Conservation (phyloP, 106 monocot species). For the Cymbidium sinense region DNA sequence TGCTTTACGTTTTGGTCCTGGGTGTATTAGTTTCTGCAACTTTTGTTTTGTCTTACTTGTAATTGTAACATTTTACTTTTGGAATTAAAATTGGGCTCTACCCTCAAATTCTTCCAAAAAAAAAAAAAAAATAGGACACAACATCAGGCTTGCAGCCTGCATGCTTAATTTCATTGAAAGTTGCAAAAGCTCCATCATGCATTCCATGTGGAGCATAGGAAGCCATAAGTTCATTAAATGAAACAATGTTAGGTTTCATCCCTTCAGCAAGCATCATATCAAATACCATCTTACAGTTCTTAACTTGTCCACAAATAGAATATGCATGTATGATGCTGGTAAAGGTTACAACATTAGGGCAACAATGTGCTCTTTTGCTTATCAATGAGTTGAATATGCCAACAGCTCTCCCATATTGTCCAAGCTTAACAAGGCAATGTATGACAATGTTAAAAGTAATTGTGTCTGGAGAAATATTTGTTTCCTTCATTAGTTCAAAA, state of each 20-base stretch:
- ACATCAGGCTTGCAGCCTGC: conserved; percentile 66
- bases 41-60: no score
- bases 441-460: conserved; percentile 81
- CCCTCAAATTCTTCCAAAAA: no score
- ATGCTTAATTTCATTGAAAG: conserved; percentile 55
- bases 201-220: conserved; percentile 90
- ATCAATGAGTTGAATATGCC: conserved; percentile 78
- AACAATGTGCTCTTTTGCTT: conserved; percentile 43
- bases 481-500: conserved; percentile 86
- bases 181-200: conserved; percentile 59
- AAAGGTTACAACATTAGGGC: conserved; percentile 79
- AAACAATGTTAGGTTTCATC: conserved; percentile 74
- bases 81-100: no score
- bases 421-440: conserved; percentile 78
- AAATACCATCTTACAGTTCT: conserved; percentile 84
- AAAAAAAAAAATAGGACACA: no score
- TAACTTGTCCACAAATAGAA: conserved; percentile 78
- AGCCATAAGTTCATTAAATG: conserved; percentile 85
- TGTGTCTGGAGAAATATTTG: conserved; percentile 45
- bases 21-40: no score
- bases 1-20: no score
- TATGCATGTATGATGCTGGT: conserved; percentile 86
- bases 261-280: conserved; percentile 92
- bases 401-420: conserved; percentile 75
- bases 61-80: no score